A percentile compares a stretch with the other conserved stretches of the same genome.
Conservation (phyloP, 2,329 filamentous ascomycete species). For the Clarireedia sp. region DNA sequence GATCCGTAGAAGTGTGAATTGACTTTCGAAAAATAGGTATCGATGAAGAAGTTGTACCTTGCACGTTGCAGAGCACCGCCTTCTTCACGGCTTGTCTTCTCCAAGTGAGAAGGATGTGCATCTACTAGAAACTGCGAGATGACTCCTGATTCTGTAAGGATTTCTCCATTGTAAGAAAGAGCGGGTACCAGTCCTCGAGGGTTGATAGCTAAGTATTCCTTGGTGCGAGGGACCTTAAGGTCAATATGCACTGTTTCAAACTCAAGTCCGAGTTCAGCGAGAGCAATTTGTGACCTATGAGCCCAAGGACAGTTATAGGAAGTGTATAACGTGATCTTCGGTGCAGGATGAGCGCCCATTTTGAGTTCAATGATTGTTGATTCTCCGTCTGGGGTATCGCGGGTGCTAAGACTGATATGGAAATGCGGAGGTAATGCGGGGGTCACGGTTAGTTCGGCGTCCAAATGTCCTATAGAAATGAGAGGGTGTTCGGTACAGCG, state of each 20-base stretch:
- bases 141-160: conserved; percentile 66
- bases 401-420: conserved; percentile 5
- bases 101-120: conserved; percentile 57
- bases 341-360: conserved; percentile 9
- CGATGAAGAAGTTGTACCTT: conserved; percentile 62
- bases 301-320: conserved; percentile 57
- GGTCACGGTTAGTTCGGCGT: conserved; percentile 10
- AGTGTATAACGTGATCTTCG: conserved; percentile 15
- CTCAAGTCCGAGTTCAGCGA: conserved; percentile 56
- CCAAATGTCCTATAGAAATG: conserved; percentile 6
- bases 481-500: neutral
- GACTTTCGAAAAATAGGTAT: conserved; percentile 59
- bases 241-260: conserved; percentile 70
- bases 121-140: conserved; percentile 67
- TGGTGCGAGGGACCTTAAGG: conserved; percentile 56
- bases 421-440: conserved; percentile 8
- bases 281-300: conserved; percentile 66
- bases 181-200: conserved; percentile 71
- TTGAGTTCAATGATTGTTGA: conserved; percentile 9
- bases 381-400: conserved; percentile 7
- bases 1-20: conserved; percentile 40
- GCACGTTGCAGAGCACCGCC: conserved; percentile 56
- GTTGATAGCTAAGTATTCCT: conserved; percentile 70
- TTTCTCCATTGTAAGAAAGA: conserved; percentile 56
- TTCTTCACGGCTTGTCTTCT: conserved; percentile 45